These are phyloP conservation scores for Sugiyamaella americana DNA, from an alignment of 805 yeast genomes.

Conservation along the genomic window DNA sequence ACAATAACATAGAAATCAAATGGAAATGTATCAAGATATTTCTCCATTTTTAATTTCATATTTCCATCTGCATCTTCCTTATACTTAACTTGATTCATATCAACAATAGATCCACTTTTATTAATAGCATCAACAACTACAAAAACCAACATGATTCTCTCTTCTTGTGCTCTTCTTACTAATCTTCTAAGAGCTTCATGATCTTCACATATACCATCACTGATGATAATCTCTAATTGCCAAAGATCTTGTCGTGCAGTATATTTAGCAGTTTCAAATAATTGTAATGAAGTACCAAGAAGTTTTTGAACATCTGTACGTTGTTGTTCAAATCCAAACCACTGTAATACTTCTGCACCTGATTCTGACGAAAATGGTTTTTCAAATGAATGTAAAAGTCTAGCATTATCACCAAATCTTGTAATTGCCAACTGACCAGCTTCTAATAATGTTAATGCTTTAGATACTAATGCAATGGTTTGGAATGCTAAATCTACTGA, in stretches of 20 bases:
- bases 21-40: slow-evolving; percentile 89
- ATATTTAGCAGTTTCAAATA: slow-evolving; percentile 57
- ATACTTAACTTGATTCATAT: slow-evolving; percentile 89
- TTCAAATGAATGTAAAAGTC: slow-evolving; percentile 84
- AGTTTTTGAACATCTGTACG: slow-evolving; percentile 77
- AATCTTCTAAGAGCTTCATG: slow-evolving; percentile 76
- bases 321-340: slow-evolving; percentile 86
- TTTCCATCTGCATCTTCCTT: slow-evolving; percentile 60
- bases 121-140: slow-evolving; percentile 89
- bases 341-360: slow-evolving; percentile 77
- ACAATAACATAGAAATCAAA: slow-evolving; percentile 96
- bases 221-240: slow-evolving; percentile 87
- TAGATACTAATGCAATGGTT: slow-evolving; percentile 86
- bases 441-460: slow-evolving; percentile 88
- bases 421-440: slow-evolving; percentile 89
- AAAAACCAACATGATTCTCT: slow-evolving; percentile 89
- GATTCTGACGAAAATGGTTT: slow-evolving; percentile 76
- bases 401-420: slow-evolving; percentile 78
- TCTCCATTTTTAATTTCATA: slow-evolving; percentile 67
- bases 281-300: slow-evolving; percentile 61
- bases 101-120: slow-evolving; percentile 74
- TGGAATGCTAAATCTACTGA: slow-evolving; percentile 90
- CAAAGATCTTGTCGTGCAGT: slow-evolving; percentile 52
- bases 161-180: slow-evolving; percentile 88
- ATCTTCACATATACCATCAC: slow-evolving; percentile 97